Percentiles rank a stretch among this genome's conserved stretches.
Evolutionary conservation across 352 stramenopile species (phyloP).

Genomic region (Pythium brachiatum): DNA sequence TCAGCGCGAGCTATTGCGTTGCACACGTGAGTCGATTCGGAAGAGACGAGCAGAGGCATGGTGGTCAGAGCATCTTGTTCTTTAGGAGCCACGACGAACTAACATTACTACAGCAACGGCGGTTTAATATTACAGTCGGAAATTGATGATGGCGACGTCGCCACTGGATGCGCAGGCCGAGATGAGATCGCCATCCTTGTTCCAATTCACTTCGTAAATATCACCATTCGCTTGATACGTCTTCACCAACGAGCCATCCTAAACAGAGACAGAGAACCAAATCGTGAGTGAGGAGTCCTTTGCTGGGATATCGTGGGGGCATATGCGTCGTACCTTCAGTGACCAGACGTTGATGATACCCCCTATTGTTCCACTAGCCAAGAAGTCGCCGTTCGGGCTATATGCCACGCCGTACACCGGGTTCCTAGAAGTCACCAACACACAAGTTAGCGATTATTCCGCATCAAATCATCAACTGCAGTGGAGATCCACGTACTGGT

Average conservation of each 20-base stretch:
- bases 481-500: slow-evolving; percentile 74
- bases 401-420: slow-evolving; percentile 87
- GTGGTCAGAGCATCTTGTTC: background rate
- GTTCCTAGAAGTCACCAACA: slow-evolving; percentile 40
- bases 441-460: slow-evolving; percentile 8
- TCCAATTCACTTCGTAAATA: slow-evolving; percentile 99
- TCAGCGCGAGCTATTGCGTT: slow-evolving; percentile 23
- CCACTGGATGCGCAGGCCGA: slow-evolving; percentile 84
- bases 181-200: slow-evolving; percentile 85
- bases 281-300: background rate
- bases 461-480: background rate
- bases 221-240: slow-evolving; percentile 91
- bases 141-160: slow-evolving; percentile 88
- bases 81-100: background rate
- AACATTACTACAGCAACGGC: slow-evolving; percentile 26
- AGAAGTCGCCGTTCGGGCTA: slow-evolving; percentile 89
- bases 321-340: slow-evolving; percentile 66
- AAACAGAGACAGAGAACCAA: slow-evolving; percentile 4
- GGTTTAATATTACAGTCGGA: slow-evolving; percentile 89
- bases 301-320: background rate
- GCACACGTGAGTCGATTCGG: slow-evolving; percentile 1
- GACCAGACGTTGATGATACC: slow-evolving; percentile 98
- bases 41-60: background rate
- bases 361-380: slow-evolving; percentile 96
- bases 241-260: slow-evolving; percentile 81